Conservation (phyloP, 1,139 yeast genomes). For the Candida sanyaensis region DNA sequence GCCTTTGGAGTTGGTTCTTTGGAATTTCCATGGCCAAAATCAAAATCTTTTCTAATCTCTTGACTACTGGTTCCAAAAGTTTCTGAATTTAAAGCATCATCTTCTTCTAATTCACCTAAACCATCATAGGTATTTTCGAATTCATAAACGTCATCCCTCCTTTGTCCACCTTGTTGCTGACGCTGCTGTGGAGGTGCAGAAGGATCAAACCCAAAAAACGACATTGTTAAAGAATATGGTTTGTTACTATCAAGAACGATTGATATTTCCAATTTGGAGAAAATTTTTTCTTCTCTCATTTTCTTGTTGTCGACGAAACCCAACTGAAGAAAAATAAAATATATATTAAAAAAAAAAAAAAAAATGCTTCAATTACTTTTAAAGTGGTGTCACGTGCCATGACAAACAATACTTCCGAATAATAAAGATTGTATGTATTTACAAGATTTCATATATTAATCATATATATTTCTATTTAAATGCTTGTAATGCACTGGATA, state of each 20-base stretch:
- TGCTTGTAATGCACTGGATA: conserved; percentile 75
- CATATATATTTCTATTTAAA: conserved; percentile 29
- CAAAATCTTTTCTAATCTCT: conserved; percentile 68
- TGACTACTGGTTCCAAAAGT: conserved; percentile 71
- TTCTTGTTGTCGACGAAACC: conserved; percentile 4
- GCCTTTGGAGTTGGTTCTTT: conserved; percentile 12
- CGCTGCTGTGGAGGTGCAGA: conserved; percentile 33
- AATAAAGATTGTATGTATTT: not conserved
- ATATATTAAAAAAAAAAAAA: no score
- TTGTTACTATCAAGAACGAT: not conserved
- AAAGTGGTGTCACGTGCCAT: no score
- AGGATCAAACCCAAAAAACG: conserved; percentile 60
- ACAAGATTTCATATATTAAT: not conserved
- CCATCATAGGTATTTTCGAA: conserved; percentile 88
- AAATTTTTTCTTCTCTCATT: conserved; percentile 1
- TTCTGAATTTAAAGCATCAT: conserved; percentile 83
- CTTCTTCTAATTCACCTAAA: conserved; percentile 71
- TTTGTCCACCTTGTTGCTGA: conserved; percentile 12
- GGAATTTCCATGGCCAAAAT: conserved; percentile 55
- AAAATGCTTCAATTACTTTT: not conserved
- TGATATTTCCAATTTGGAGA: not conserved
- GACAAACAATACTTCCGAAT: not conserved
- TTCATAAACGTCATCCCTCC: conserved; percentile 47
- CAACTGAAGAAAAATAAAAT: not conserved
- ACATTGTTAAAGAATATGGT: conserved; percentile 32